Conservation (phyloP, 192 early-diverging fungal genomes). For the Podila epicladia region DNA sequence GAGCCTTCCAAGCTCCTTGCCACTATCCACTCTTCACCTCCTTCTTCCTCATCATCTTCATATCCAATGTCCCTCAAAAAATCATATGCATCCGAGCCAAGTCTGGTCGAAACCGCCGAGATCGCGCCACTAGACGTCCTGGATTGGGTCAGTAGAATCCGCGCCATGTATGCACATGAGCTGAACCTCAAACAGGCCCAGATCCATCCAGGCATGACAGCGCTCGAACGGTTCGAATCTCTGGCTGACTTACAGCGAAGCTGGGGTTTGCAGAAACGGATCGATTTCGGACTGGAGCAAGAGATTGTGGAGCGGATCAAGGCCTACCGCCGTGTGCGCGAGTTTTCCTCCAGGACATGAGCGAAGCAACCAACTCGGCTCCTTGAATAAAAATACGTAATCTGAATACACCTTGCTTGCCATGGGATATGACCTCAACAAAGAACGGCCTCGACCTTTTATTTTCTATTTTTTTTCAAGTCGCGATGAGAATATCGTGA, state of each 20-base stretch:
- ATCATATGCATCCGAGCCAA: not conserved
- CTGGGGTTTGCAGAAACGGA: conserved; percentile 35
- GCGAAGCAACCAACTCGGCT: not conserved
- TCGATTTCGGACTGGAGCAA: conserved; percentile 45
- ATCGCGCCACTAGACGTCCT: conserved; percentile 40
- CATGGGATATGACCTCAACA: not conserved
- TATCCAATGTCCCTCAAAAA: not conserved
- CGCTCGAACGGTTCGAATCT: conserved; percentile 26
- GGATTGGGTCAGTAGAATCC: conserved; percentile 40
- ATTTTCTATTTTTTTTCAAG: not conserved
- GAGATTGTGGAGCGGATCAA: conserved; percentile 50
- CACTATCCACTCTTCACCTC: not conserved
- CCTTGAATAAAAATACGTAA: not conserved
- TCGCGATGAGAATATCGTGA: no score
- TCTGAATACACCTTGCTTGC: no score
- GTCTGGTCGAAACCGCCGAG: conserved; percentile 35
- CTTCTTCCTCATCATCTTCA: not conserved
- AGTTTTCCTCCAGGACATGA: conserved; percentile 29
- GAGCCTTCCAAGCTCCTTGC: conserved; percentile 18
- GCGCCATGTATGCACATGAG: conserved; percentile 42
- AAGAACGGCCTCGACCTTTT: no score
- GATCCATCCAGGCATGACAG: conserved; percentile 26
- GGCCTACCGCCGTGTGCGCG: conserved; percentile 42
- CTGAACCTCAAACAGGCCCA: conserved; percentile 36
- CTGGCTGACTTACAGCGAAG: conserved; percentile 30